Percentiles rank a stretch among this genome's conserved stretches.
Evolutionary conservation across 2,329 filamentous ascomycete species (phyloP).

Genomic region (Curvularia lunata): DNA sequence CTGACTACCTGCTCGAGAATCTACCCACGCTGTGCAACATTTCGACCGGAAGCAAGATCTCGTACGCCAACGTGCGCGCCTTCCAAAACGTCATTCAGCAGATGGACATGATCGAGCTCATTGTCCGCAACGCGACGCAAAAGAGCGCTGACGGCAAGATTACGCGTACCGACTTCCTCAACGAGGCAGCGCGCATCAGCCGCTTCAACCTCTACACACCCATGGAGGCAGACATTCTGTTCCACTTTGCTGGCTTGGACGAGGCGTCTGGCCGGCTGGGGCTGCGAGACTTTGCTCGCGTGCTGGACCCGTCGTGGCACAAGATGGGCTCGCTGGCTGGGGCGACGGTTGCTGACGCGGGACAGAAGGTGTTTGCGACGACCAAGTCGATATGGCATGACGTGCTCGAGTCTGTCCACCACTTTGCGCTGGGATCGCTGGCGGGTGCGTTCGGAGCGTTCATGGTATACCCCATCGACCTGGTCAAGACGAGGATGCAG

Average conservation of each 20-base stretch:
- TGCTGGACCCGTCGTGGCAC: slow-evolving; percentile 92
- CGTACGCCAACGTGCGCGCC: slow-evolving; percentile 94
- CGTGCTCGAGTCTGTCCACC: slow-evolving; percentile 79
- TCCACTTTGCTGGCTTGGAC: slow-evolving; percentile 95
- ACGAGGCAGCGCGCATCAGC: slow-evolving; percentile 88
- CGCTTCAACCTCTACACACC: slow-evolving; percentile 96
- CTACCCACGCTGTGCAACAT: slow-evolving; percentile 95
- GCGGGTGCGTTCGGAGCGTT: slow-evolving; percentile 98
- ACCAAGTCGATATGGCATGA: slow-evolving; percentile 66
- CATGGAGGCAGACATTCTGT: slow-evolving; percentile 98
- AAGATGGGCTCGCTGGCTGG: slow-evolving; percentile 63
- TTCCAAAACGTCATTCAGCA: slow-evolving; percentile 98
- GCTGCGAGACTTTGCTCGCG: slow-evolving; percentile 87
- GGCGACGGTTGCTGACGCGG: slow-evolving; percentile 53
- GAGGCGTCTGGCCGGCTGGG: slow-evolving; percentile 85
- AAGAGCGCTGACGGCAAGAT: slow-evolving; percentile 92
- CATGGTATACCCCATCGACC: slow-evolving; percentile 98
- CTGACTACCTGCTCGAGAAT: slow-evolving; percentile 91
- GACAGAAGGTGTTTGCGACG: slow-evolving; percentile 61
- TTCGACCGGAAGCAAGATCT: slow-evolving; percentile 87
- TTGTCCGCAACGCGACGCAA: slow-evolving; percentile 82
- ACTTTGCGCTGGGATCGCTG: slow-evolving; percentile 86
- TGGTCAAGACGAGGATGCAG: slow-evolving; percentile 98
- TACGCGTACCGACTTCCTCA: slow-evolving; percentile 89
- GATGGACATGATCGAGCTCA: slow-evolving; percentile 96